These are phyloP conservation scores for Brassica balearica DNA, from an alignment of 441 rosid genomes.

Conservation along the genomic window DNA sequence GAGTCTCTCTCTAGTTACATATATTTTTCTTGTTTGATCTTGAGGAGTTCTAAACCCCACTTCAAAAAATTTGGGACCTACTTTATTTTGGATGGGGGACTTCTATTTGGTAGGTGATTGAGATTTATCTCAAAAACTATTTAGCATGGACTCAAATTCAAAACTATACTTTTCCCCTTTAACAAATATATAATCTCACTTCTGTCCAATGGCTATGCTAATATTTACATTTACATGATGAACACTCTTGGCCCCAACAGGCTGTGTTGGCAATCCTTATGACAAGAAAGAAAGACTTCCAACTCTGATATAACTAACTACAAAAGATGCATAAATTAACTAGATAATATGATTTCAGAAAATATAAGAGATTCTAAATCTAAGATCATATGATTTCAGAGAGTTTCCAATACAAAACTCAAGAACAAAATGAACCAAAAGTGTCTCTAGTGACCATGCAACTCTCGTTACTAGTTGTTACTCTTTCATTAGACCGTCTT, in stretches of 20 bases:
- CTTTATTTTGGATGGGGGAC: not conserved
- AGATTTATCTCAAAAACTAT: not conserved
- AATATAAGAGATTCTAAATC: too few species aligned
- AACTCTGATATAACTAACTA: too few species aligned
- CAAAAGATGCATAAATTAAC: too few species aligned
- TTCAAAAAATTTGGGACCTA: not conserved
- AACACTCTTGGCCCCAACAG: not conserved
- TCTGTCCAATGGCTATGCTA: not conserved
- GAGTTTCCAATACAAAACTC: too few species aligned
- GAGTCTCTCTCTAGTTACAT: slow-evolving; percentile 27
- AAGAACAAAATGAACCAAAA: too few species aligned
- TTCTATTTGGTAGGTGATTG: not conserved
- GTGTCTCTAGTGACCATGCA: too few species aligned
- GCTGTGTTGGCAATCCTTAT: not conserved
- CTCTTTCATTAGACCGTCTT: too few species aligned
- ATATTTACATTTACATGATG: not conserved
- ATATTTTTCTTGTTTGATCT: slow-evolving; percentile 13
- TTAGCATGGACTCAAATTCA: slow-evolving; percentile 13
- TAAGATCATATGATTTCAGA: too few species aligned
- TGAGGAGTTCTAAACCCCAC: slow-evolving; percentile 10
- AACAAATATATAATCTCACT: not conserved
- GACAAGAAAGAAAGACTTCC: not conserved
- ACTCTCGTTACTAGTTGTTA: too few species aligned
- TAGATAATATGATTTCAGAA: too few species aligned
- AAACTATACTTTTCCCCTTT: not conserved